These are phyloP conservation scores for Russula brevipes DNA, from an alignment of 768 basidiomycete species.

Conservation along the genomic window DNA sequence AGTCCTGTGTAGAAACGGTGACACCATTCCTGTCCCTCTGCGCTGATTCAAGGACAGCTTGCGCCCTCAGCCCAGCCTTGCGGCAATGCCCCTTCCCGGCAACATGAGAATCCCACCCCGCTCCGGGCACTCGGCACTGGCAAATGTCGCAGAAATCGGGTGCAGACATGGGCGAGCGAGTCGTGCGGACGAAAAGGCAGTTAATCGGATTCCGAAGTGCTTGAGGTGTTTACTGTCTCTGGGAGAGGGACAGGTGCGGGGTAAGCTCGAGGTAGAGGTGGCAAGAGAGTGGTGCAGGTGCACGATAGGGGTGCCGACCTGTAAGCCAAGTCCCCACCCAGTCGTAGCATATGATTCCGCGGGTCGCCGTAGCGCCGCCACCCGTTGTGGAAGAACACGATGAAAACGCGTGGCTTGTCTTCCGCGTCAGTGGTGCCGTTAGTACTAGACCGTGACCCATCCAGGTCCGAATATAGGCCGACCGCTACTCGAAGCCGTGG, in stretches of 20 bases:
- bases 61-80: not conserved
- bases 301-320: not conserved
- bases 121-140: not conserved
- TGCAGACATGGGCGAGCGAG: not conserved
- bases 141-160: not conserved
- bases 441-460: not conserved
- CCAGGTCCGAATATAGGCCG: not conserved
- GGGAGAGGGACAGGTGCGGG: not conserved
- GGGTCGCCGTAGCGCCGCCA: slow-evolving; percentile 10
- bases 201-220: not conserved
- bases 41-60: not conserved
- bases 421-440: not conserved
- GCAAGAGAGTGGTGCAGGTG: not conserved
- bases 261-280: not conserved
- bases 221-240: not conserved
- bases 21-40: slow-evolving; percentile 6
- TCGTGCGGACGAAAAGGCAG: not conserved
- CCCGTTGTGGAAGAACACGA: slow-evolving; percentile 9
- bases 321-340: not conserved
- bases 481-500: not conserved
- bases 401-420: not conserved
- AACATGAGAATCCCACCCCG: slow-evolving; percentile 2
- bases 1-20: not conserved
- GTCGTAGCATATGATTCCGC: not conserved
- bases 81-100: slow-evolving; percentile 8